These are phyloP conservation scores for Zizania palustris DNA, from an alignment of 202 grass and related monocot species.

Conservation along the genomic window DNA sequence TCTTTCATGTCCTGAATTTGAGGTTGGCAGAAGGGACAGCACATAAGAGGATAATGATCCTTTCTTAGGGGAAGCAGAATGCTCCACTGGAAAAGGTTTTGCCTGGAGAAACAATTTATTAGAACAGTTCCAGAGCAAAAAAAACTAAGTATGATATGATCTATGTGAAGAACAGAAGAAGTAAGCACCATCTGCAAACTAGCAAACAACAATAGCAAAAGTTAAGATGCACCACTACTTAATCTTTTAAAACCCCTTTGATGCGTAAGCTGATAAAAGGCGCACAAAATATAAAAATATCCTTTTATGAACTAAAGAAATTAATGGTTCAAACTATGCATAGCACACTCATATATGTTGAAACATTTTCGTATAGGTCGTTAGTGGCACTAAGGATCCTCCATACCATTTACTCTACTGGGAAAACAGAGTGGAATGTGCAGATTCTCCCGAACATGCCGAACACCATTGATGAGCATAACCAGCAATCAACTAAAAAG, in stretches of 20 bases:
- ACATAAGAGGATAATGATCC: constrained; percentile 57
- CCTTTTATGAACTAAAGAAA: neutral
- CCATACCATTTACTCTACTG: neutral
- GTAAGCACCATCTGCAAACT: constrained; percentile 1
- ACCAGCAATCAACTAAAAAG: neutral
- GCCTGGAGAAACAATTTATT: constrained; percentile 49
- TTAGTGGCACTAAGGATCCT: neutral
- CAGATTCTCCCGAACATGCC: too few species aligned
- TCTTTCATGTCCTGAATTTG: constrained; percentile 38
- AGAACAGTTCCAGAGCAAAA: neutral
- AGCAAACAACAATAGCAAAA: neutral
- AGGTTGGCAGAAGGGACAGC: constrained; percentile 54
- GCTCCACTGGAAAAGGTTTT: constrained; percentile 44
- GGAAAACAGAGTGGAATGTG: neutral
- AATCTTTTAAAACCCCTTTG: neutral
- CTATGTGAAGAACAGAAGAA: constrained; percentile 6
- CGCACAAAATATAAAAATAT: neutral
- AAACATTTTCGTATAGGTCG: neutral
- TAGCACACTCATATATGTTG: neutral
- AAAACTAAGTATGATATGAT: neutral
- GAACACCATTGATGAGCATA: neutral
- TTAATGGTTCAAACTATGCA: neutral
- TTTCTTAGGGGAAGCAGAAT: constrained; percentile 53
- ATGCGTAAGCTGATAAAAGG: neutral
- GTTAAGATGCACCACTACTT: neutral